Conservation (phyloP, 2,329 filamentous ascomycete species). For the Ampelomyces quisqualis region DNA sequence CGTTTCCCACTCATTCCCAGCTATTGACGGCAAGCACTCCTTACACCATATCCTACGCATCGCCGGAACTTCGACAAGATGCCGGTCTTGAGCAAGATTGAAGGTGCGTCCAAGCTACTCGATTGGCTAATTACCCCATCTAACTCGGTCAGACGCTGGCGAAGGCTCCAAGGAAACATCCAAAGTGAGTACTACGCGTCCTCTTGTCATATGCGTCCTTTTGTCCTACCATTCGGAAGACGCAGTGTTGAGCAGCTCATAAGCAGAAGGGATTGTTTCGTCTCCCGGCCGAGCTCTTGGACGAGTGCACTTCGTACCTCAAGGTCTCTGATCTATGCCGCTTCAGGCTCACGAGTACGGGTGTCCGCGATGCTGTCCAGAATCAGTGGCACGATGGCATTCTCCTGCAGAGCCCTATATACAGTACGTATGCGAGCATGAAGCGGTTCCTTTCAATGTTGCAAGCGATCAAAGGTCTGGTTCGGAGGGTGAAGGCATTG, state of each 20-base stretch:
- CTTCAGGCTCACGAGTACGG: neutral
- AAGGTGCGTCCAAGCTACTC: neutral
- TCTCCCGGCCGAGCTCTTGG: conserved; percentile 3
- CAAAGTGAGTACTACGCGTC: neutral
- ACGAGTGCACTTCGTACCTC: conserved; percentile 3
- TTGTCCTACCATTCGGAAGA: neutral
- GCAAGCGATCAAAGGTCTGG: neutral
- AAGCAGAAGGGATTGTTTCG: neutral
- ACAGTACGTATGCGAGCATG: conserved; percentile 5
- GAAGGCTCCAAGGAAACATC: neutral
- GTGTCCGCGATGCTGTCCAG: neutral
- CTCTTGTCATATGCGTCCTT: neutral
- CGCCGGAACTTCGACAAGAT: neutral
- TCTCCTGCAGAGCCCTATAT: neutral
- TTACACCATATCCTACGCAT: neutral
- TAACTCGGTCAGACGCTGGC: neutral
- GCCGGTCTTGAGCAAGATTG: neutral
- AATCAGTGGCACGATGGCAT: neutral
- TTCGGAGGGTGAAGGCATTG: conserved; percentile 4
- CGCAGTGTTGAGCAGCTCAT: neutral
- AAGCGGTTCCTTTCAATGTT: conserved; percentile 3
- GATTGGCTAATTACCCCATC: neutral
- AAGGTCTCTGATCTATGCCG: conserved; percentile 3
- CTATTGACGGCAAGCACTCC: neutral
- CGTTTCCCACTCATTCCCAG: neutral